Evolutionary conservation across 2,329 filamentous ascomycete genomes (phyloP).

Genomic region (Paracamarosporium sp.): DNA sequence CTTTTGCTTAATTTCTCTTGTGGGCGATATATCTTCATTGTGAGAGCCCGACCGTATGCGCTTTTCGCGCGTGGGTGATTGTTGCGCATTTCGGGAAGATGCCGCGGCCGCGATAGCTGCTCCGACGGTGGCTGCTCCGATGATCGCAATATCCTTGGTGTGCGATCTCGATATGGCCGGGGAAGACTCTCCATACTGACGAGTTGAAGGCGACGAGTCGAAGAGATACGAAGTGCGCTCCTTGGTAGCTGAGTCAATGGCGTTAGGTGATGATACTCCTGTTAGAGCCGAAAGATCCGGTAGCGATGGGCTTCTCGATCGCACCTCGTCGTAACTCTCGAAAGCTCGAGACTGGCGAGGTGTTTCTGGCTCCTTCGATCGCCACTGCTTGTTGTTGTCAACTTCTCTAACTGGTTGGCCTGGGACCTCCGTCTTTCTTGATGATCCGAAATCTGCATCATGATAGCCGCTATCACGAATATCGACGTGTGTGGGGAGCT

Average conservation of each 20-base stretch:
- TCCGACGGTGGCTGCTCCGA: neutral
- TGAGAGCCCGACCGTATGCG: conserved; percentile 5
- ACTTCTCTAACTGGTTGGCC: conserved; percentile 23
- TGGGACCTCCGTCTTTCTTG: conserved; percentile 15
- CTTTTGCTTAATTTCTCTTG: conserved; percentile 18
- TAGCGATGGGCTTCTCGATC: conserved; percentile 33
- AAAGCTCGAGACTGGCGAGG: conserved; percentile 12
- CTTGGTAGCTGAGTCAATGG: conserved; percentile 43
- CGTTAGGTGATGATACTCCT: conserved; percentile 29
- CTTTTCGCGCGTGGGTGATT: conserved; percentile 18
- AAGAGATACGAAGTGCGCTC: conserved; percentile 45
- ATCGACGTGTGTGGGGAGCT: conserved; percentile 31
- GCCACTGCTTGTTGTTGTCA: conserved; percentile 21
- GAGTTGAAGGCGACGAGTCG: conserved; percentile 45
- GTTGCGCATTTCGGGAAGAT: conserved; percentile 1
- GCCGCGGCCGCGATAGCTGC: conserved; percentile 3
- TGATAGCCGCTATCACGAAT: conserved; percentile 55
- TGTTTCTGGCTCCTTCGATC: conserved; percentile 30
- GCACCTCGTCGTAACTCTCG: conserved; percentile 12
- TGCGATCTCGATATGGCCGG: conserved; percentile 26
- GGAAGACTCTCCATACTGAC: conserved; percentile 38
- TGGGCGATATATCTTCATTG: conserved; percentile 14
- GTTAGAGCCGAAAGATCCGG: conserved; percentile 25
- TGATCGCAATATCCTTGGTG: conserved; percentile 16
- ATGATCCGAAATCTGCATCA: conserved; percentile 25